Conservation (phyloP, 768 basidiomycete species). For the Phanerochaete sordida region DNA sequence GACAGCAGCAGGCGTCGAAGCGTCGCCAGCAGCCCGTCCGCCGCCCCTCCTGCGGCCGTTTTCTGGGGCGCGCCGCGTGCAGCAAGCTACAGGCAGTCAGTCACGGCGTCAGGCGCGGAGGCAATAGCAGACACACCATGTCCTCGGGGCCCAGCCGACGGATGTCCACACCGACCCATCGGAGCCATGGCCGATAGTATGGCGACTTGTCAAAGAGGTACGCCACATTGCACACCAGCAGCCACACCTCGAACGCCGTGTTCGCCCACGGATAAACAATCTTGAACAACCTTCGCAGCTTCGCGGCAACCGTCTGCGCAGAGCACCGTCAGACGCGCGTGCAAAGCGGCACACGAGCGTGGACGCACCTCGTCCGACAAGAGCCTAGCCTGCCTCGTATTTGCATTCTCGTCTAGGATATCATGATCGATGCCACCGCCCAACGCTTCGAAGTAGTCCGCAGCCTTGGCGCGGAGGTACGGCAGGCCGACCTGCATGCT, state of each 20-base stretch:
- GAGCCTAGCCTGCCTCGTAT: constrained; percentile 39
- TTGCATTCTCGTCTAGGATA: constrained; percentile 51
- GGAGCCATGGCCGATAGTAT: constrained; percentile 89
- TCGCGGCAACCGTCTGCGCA: constrained; percentile 47
- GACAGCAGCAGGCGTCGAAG: constrained; percentile 45
- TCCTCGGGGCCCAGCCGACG: constrained; percentile 78
- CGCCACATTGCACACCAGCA: constrained; percentile 79
- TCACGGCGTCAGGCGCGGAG: neutral
- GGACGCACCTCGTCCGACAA: constrained; percentile 50
- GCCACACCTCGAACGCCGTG: constrained; percentile 72
- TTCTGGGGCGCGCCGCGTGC: constrained; percentile 16
- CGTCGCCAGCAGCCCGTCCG: constrained; percentile 36
- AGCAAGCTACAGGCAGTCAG: constrained; percentile 20
- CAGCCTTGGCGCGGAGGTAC: constrained; percentile 83
- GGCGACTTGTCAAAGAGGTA: constrained; percentile 88
- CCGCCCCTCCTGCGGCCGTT: constrained; percentile 22
- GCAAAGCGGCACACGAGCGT: constrained; percentile 1
- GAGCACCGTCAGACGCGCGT: constrained; percentile 3
- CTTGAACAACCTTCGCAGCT: constrained; percentile 64
- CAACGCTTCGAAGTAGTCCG: constrained; percentile 86
- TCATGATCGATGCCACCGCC: constrained; percentile 80
- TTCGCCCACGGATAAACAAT: constrained; percentile 80
- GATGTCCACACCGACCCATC: constrained; percentile 80
- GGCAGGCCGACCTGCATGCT: constrained; percentile 73
- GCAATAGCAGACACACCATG: constrained; percentile 47